Base-by-base conservation (phyloP, 2,329 filamentous ascomycete species). In the Lasiodiplodia sp. region DNA sequence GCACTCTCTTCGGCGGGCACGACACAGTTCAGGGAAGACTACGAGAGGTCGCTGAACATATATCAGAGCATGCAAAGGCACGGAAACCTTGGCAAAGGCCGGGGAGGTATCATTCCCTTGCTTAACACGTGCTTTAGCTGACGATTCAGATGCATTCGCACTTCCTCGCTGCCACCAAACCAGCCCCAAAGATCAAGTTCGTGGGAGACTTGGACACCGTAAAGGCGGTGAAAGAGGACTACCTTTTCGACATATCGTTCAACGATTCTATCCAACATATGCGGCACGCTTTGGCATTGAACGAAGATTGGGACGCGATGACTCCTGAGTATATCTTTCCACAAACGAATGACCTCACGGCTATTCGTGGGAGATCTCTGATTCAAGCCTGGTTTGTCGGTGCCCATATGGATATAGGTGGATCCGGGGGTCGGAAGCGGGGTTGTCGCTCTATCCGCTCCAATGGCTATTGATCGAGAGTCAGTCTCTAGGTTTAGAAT, bases 391-490 rank as follows among this genome's bases (percentile, higher is more conserved):
- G 78, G 79, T 83, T 82, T 69, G 75, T 80, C 2, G 80, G 81
- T 4, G 75, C 73, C 1, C 77, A 82, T 64, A 72, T 71, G 7
- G 80, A 83, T 58, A 74, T 83, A 31, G 78, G 79, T 4, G 81
- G 81, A 2, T 75, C 77, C 1, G 71, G 77, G 3, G 77, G 3
- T 71, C 70, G 31, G 73, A 79, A 4, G 79, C 81, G 64, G 80
- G 81, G 2, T 71, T 82, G 5, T 77, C 78, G 4, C 71, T 83
- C 3, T 83, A 82, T 70, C 80, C 81, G 4, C 69, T 82, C 1
- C 80, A 83, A 69, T 83, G 80, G 81, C 81, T 82, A 73, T 68
- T 82, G 37, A 69, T 79, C 12, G 80, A 82, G 70, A 75, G 74
- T n/a, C 52, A 16, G 44, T 14, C 60, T 23, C 71, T 74, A 12